Base-by-base conservation (phyloP, 83 land plant genomes). In the Diphasiastrum complanatum region DNA sequence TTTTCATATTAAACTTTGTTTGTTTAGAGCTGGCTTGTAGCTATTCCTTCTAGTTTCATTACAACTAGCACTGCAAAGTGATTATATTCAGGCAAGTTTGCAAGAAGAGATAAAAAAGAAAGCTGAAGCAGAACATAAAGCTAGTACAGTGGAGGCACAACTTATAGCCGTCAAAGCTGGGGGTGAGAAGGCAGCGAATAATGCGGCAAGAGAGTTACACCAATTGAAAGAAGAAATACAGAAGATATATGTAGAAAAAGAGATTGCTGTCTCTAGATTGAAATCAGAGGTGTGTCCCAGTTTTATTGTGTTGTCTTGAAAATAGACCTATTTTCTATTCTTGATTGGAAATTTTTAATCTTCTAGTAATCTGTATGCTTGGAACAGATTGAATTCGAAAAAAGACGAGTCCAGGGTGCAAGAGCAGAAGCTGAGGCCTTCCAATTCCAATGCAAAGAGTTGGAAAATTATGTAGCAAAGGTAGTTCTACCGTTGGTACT, bases 61-160 rank as follows among this genome's bases (percentile, higher is more conserved):
- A n/a, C n/a, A n/a, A n/a, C 16, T 47, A 6, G 23, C 49, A 29
- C 30, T 62, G 49, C 3, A 5, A 22, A 14, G 11, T 28, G 4
- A 14, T 51, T 29, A 32, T 37, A 40, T 67, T 18, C 65, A 73
- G 76, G 76, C 38, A 52, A 33, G 43, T 43, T 48, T 73, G 23
- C 71, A 66, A 50, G 58, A 27, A 31, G 72, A 73, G 64, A 60
- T 73, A 47, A 37, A 32, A 34, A 45, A 31, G 24, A 50, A 61
- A 41, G 58, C 76, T 22, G 76, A 73, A 33, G 76, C 76, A 28
- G 73, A 67, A 61, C 29, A 56, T 19, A 36, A 36, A 26, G 72
- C 76, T 23, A 60, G 57, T 30, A 47, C 32, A 45, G 64, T 58
- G 32, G 65, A 60, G 37, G 29, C 47, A 33, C 55, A 58, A 28